These are phyloP conservation scores for Tubosaeta sp. DNA, from an alignment of 768 basidiomycete species.

Conservation along the genomic window DNA sequence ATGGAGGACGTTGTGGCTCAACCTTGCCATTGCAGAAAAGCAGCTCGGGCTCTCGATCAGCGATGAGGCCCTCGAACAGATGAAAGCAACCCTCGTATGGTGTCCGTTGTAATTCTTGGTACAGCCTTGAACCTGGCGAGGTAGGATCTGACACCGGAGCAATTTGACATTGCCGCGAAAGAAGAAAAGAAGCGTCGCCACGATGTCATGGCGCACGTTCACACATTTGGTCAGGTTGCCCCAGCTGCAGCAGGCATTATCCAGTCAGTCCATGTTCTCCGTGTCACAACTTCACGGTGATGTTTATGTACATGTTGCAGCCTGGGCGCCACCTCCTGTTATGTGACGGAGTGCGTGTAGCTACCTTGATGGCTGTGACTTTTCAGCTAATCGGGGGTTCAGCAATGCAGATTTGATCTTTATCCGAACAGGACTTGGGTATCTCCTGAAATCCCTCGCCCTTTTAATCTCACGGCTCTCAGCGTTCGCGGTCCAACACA, in stretches of 20 bases:
- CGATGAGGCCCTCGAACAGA: constrained; percentile 89
- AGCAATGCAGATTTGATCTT: constrained; percentile 99
- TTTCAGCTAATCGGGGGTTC: constrained; percentile 9
- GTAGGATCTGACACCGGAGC: constrained; percentile 78
- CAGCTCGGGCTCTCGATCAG: constrained; percentile 88
- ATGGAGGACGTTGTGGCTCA: constrained; percentile 95
- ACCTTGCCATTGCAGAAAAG: constrained; percentile 94
- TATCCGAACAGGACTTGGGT: constrained; percentile 78
- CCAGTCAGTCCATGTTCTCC: constrained; percentile 51
- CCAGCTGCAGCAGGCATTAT: constrained; percentile 96
- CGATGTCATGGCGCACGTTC: constrained; percentile 99
- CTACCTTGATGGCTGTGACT: constrained; percentile 2
- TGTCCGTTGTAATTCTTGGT: neutral
- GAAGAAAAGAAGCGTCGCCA: constrained; percentile 98
- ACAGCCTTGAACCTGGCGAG: constrained; percentile 6
- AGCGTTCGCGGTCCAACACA: constrained; percentile 78
- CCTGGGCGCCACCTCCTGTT: constrained; percentile 96
- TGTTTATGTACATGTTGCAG: constrained; percentile 36
- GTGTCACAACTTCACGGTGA: constrained; percentile 5
- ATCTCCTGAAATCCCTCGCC: constrained; percentile 84
- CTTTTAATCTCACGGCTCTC: constrained; percentile 87
- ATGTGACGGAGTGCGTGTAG: constrained; percentile 86
- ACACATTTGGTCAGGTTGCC: constrained; percentile 91
- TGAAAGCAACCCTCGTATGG: constrained; percentile 83
- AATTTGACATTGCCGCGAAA: constrained; percentile 85